Conservation (phyloP, 768 basidiomycete species). For the Paxillus involutus region DNA sequence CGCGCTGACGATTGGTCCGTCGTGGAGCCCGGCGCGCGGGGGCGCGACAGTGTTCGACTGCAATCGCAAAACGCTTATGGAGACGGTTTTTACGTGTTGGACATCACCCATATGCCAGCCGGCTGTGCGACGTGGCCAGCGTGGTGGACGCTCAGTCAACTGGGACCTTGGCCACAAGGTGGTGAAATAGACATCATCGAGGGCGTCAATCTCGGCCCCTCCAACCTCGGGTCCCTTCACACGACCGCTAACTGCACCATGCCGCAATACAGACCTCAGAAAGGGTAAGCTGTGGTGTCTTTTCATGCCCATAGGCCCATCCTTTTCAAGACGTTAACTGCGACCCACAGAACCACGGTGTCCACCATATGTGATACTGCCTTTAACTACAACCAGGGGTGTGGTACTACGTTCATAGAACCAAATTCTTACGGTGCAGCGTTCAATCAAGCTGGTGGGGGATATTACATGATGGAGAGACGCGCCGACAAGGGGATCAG, state of each 20-base stretch:
- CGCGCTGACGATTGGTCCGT: slow-evolving; percentile 45
- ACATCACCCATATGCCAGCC: no score
- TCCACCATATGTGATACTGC: slow-evolving; percentile 50
- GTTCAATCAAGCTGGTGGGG: slow-evolving; percentile 57
- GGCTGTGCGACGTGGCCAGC: no score
- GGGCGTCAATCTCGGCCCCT: slow-evolving; percentile 49
- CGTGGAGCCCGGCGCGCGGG: slow-evolving; percentile 38
- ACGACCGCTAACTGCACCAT: slow-evolving; percentile 51
- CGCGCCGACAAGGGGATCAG: slow-evolving; percentile 43
- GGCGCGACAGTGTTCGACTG: slow-evolving; percentile 30
- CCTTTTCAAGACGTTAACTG: background rate
- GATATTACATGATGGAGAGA: slow-evolving; percentile 57
- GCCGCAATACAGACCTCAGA: slow-evolving; percentile 39
- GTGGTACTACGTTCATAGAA: slow-evolving; percentile 46
- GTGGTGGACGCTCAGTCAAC: no score
- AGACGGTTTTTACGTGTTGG: no score
- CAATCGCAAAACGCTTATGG: no score
- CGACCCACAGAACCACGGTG: slow-evolving; percentile 31
- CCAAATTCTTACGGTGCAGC: slow-evolving; percentile 42
- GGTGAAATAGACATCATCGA: slow-evolving; percentile 66
- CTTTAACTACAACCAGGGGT: slow-evolving; percentile 59
- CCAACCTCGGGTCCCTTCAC: slow-evolving; percentile 56
- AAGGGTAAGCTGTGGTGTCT: slow-evolving; percentile 39
- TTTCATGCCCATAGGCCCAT: background rate
- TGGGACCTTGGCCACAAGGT: slow-evolving; percentile 53